These are phyloP conservation scores for Calonectria naviculata DNA, from an alignment of 2,329 filamentous ascomycete genomes.

Conservation along the genomic window DNA sequence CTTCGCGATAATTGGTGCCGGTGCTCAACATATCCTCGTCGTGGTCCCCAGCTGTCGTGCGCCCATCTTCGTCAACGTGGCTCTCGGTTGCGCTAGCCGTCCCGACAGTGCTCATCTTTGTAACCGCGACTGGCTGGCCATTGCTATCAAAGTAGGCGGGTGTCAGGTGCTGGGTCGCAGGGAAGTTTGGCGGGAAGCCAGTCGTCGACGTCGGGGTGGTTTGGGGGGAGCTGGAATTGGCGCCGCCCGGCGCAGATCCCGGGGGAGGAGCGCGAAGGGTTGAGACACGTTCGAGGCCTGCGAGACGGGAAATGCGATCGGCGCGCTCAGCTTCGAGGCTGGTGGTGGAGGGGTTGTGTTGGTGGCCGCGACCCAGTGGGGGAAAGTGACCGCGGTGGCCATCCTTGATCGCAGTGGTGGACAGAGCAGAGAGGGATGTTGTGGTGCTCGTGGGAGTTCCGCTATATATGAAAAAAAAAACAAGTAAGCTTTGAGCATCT, in stretches of 20 bases:
- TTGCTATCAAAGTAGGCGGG: conserved; percentile 86
- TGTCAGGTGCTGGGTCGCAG: conserved; percentile 55
- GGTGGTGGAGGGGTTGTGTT: conserved; percentile 70
- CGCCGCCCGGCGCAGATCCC: conserved; percentile 41
- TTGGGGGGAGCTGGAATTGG: conserved; percentile 58
- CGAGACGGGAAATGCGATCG: conserved; percentile 93
- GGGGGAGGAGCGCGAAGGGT: conserved; percentile 71
- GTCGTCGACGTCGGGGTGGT: conserved; percentile 62
- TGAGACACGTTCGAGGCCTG: conserved; percentile 88
- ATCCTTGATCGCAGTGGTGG: conserved; percentile 96
- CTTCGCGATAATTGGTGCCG: conserved; percentile 69
- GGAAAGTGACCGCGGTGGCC: conserved; percentile 87
- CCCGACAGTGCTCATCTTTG: conserved; percentile 89
- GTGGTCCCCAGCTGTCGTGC: conserved; percentile 64
- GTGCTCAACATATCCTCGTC: conserved; percentile 80
- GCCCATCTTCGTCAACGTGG: conserved; percentile 65
- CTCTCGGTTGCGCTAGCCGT: conserved; percentile 89
- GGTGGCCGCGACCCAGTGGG: conserved; percentile 68
- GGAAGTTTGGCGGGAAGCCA: conserved; percentile 55
- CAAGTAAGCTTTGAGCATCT: conserved; percentile 19
- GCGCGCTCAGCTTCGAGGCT: conserved; percentile 92
- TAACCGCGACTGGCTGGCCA: conserved; percentile 74
- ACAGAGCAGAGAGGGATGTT: conserved; percentile 90
- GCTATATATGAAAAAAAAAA: conserved; percentile 56
- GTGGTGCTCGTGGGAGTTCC: conserved; percentile 94